Evolutionary conservation across 768 basidiomycete species (phyloP).

Genomic region (Kwoniella sp.): DNA sequence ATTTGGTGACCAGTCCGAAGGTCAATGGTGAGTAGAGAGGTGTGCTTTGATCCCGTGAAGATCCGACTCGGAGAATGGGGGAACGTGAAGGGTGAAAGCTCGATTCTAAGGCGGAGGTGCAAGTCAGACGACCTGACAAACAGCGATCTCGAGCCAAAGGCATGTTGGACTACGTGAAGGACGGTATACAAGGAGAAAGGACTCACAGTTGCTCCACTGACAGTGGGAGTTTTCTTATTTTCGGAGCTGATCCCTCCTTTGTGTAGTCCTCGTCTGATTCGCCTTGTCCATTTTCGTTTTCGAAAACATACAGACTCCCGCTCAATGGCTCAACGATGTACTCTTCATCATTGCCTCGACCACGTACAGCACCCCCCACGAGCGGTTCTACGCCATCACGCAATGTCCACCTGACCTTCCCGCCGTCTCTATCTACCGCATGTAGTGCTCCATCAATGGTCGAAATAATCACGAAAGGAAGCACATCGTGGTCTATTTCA

Average conservation of each 20-base stretch:
- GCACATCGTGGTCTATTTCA: slow-evolving; percentile 63
- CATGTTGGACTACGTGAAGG: background rate
- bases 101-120: slow-evolving; percentile 60
- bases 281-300: slow-evolving; percentile 37
- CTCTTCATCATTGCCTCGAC: slow-evolving; percentile 63
- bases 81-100: slow-evolving; percentile 82
- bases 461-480: slow-evolving; percentile 84
- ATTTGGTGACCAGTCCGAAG: slow-evolving; percentile 55
- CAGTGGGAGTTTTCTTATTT: slow-evolving; percentile 81
- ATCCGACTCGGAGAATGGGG: slow-evolving; percentile 67
- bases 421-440: slow-evolving; percentile 84
- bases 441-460: slow-evolving; percentile 95
- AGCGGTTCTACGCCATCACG: slow-evolving; percentile 59
- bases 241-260: slow-evolving; percentile 35
- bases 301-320: slow-evolving; percentile 85
- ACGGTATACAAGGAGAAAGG: background rate
- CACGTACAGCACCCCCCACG: slow-evolving; percentile 30
- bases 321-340: slow-evolving; percentile 95
- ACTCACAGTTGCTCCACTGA: slow-evolving; percentile 78
- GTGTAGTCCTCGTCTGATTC: slow-evolving; percentile 1
- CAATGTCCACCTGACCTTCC: slow-evolving; percentile 85
- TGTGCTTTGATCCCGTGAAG: slow-evolving; percentile 90
- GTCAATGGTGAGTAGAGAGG: slow-evolving; percentile 63
- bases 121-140: slow-evolving; percentile 3
- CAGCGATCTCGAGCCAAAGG: background rate